A percentile compares a stretch with the other conserved stretches of the same genome.
phyloP scores from a whole-genome alignment of 768 basidiomycete genomes.

The Rubroboletus satanas region DNA sequence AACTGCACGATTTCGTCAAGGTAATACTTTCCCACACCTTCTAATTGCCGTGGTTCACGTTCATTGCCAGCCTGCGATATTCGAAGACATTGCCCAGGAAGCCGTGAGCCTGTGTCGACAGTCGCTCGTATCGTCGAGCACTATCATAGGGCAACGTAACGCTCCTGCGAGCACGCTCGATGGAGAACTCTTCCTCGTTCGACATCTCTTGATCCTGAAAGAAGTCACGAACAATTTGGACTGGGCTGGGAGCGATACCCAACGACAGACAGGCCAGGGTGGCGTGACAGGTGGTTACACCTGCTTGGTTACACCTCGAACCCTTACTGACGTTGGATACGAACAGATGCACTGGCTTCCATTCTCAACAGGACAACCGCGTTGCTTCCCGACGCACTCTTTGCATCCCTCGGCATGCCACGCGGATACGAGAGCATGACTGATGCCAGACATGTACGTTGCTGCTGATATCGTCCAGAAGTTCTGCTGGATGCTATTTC shows the following conservation, averaged over 20 bases:
- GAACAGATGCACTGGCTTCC: constrained; percentile 29
- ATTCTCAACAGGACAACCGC: constrained; percentile 33
- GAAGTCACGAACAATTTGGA: constrained; percentile 82
- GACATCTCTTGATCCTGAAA: constrained; percentile 88
- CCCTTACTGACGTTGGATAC: constrained; percentile 2
- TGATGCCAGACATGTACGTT: constrained; percentile 68
- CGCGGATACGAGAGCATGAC: constrained; percentile 57
- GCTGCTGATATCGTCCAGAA: background rate
- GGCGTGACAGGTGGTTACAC: constrained; percentile 58
- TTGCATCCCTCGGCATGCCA: constrained; percentile 66
- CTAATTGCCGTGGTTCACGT: background rate
- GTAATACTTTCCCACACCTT: constrained; percentile 38
- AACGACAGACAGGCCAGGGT: constrained; percentile 40
- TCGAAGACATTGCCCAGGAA: constrained; percentile 95
- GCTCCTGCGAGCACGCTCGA: constrained; percentile 51
- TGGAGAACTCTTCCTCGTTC: constrained; percentile 80
- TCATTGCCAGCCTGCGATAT: constrained; percentile 77
- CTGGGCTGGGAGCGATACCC: constrained; percentile 47
- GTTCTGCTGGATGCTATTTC: background rate
- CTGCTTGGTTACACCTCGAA: background rate
- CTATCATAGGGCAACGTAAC: constrained; percentile 53
- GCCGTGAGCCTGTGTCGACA: constrained; percentile 78
- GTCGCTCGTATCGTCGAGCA: constrained; percentile 71
- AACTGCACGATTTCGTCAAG: constrained; percentile 89
- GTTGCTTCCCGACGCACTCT: constrained; percentile 62